Conservation (phyloP, 768 basidiomycete species). For the Cystobasidium ongulense region DNA sequence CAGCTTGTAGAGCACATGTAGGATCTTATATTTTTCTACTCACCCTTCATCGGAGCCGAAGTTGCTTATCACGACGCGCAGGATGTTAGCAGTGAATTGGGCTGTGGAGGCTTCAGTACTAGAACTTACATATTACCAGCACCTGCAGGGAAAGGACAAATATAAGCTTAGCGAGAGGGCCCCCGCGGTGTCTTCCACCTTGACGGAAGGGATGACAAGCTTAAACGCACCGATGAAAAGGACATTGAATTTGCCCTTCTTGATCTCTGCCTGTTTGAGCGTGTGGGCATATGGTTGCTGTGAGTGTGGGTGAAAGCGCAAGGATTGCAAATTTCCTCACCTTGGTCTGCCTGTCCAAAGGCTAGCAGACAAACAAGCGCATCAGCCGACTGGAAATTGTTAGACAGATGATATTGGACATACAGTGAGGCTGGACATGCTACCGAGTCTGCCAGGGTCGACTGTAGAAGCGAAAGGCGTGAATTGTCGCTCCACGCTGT, state of each 20-base stretch:
- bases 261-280: slow-evolving; percentile 9
- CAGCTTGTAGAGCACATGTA: neutral
- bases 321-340: neutral
- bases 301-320: neutral
- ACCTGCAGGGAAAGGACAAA: neutral
- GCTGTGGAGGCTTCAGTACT: neutral
- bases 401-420: neutral
- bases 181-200: neutral
- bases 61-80: neutral
- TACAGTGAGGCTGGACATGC: slow-evolving; percentile 17
- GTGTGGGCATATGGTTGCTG: neutral
- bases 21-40: neutral
- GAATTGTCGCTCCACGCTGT: neutral
- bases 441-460: slow-evolving; percentile 19
- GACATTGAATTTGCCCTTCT: slow-evolving; percentile 31
- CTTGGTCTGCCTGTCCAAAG: slow-evolving; percentile 25
- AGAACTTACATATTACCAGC: slow-evolving; percentile 16
- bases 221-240: slow-evolving; percentile 9
- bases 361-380: neutral
- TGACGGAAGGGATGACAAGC: neutral
- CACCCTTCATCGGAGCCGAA: slow-evolving; percentile 22
- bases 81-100: neutral
- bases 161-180: neutral
- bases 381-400: neutral
- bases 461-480: neutral